Percentiles rank a stretch among this genome's conserved stretches.
Conservation (phyloP, 164 flowering plant genomes). For the Vitis amurensis region DNA sequence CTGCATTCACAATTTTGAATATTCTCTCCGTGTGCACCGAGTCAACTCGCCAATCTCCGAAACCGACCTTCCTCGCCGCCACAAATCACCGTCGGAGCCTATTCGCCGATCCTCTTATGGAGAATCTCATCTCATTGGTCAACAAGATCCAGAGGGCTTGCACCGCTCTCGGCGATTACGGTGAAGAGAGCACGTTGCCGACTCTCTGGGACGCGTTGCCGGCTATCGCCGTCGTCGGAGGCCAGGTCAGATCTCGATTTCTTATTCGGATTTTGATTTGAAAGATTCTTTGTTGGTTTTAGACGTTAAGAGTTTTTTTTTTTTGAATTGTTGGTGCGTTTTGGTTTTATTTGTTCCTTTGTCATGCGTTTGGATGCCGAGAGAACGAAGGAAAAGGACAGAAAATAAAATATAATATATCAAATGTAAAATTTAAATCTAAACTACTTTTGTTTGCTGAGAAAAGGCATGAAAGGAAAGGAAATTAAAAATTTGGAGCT, state of each 20-base stretch:
- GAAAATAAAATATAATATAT: no score
- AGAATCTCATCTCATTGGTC: constrained; percentile 57
- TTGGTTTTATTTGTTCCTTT: no score
- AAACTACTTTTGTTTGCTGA: no score
- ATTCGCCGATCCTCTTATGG: constrained; percentile 33
- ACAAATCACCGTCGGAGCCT: no score
- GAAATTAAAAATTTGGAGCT: no score
- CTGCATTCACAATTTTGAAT: no score
- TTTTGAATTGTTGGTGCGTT: not conserved
- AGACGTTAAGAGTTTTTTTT: not conserved
- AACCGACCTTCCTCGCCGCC: not conserved
- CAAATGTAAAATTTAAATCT: no score
- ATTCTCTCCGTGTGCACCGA: not conserved
- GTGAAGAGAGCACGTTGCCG: constrained; percentile 67
- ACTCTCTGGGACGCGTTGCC: constrained; percentile 76
- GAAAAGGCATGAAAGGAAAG: no score
- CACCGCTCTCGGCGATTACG: constrained; percentile 74
- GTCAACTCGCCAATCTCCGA: constrained; percentile 1
- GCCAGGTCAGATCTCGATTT: constrained; percentile 48
- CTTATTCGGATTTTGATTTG: not conserved
- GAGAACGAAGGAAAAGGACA: no score
- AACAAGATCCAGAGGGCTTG: constrained; percentile 75
- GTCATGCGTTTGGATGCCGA: no score
- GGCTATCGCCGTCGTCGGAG: constrained; percentile 73
- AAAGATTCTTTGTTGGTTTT: not conserved